Percentiles rank a stretch among this genome's conserved stretches.
These are phyloP conservation scores for Hagleromyces aurorensis DNA, from an alignment of 805 yeast species.

Conservation along the genomic window DNA sequence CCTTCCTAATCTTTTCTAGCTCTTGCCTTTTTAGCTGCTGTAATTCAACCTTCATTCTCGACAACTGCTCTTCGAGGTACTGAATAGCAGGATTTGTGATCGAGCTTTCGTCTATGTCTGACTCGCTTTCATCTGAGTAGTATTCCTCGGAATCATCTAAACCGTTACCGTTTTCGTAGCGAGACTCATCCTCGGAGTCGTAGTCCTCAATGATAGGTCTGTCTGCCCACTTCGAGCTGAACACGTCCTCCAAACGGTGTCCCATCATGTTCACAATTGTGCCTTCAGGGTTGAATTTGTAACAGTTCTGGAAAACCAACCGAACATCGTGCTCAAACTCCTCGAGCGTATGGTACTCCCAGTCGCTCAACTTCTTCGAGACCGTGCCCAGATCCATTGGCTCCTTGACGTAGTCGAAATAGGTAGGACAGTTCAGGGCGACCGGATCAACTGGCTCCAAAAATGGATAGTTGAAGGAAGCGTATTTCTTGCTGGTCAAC, in stretches of 20 bases:
- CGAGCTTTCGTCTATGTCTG: constrained; percentile 51
- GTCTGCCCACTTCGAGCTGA: constrained; percentile 82
- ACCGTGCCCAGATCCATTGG: constrained; percentile 95
- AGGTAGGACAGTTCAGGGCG: constrained; percentile 86
- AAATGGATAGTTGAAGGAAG: constrained; percentile 81
- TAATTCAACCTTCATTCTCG: constrained; percentile 77
- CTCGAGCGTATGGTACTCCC: constrained; percentile 82
- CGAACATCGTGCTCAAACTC: constrained; percentile 79
- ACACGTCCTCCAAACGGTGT: constrained; percentile 76
- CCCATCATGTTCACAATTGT: constrained; percentile 95
- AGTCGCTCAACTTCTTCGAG: constrained; percentile 69
- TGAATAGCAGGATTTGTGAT: constrained; percentile 86
- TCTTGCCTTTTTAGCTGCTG: constrained; percentile 75
- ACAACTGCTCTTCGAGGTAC: constrained; percentile 78
- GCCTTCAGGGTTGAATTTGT: constrained; percentile 91
- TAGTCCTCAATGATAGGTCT: constrained; percentile 63
- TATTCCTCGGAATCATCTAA: constrained; percentile 29
- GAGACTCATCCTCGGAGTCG: constrained; percentile 37
- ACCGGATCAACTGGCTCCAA: constrained; percentile 92
- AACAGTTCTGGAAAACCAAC: constrained; percentile 82
- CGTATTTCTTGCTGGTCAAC: constrained; percentile 73
- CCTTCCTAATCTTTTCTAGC: constrained; percentile 56
- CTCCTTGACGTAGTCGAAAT: constrained; percentile 73
- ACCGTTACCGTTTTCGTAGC: constrained; percentile 34
- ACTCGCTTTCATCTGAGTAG: constrained; percentile 45